These are phyloP conservation scores for Endogone sp. DNA, from an alignment of 192 early-diverging fungal species.

Conservation along the genomic window DNA sequence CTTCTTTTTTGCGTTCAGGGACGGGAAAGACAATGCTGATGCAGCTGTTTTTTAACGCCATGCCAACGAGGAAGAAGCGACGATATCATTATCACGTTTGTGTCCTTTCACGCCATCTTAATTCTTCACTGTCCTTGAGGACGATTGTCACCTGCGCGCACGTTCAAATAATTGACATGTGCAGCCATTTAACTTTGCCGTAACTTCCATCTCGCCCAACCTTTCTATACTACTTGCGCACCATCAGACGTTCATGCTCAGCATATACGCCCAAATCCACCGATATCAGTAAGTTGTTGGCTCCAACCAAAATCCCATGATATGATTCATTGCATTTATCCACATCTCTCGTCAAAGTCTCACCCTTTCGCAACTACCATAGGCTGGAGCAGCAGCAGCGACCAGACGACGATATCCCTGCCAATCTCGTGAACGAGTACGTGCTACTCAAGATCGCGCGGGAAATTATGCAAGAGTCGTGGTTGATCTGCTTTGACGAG, in stretches of 20 bases:
- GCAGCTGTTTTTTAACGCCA: not conserved
- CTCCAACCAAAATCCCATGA: not conserved
- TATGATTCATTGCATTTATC: not conserved
- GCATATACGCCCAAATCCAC: not conserved
- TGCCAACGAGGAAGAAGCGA: not conserved
- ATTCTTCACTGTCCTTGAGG: too few species aligned
- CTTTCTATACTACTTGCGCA: too few species aligned
- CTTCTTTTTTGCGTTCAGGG: too few species aligned
- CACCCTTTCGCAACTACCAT: not conserved
- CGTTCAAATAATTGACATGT: too few species aligned
- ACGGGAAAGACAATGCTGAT: conserved; percentile 1
- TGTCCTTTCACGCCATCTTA: not conserved
- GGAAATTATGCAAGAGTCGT: not conserved
- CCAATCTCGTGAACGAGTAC: not conserved
- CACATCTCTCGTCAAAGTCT: not conserved
- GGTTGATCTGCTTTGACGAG: not conserved
- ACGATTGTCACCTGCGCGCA: too few species aligned
- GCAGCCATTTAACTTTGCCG: too few species aligned
- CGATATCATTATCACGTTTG: not conserved
- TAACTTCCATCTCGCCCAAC: too few species aligned
- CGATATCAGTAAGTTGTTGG: not conserved
- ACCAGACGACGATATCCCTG: not conserved
- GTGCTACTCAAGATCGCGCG: conserved; percentile 1
- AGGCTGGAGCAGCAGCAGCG: conserved; percentile 5
- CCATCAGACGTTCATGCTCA: conserved; percentile 3